Evolutionary conservation across 192 early-diverging fungal genomes (phyloP).

Genomic region (Helicostylum pulchrum): DNA sequence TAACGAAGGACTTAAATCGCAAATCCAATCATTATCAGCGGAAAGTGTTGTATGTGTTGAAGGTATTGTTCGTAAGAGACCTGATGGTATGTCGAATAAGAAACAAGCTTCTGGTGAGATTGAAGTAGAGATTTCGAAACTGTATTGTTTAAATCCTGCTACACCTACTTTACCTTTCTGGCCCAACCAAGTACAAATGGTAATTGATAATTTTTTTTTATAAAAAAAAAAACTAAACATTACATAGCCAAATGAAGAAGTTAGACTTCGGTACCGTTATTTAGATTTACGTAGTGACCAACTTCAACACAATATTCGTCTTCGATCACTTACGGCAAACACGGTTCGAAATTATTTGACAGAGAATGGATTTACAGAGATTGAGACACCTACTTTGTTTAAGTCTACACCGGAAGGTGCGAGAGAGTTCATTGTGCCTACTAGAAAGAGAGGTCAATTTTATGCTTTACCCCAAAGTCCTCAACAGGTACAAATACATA

Average conservation of each 20-base stretch:
- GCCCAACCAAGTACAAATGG: slow-evolving; percentile 48
- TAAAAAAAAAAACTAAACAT: not conserved
- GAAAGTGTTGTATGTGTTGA: slow-evolving; percentile 73
- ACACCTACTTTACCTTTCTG: slow-evolving; percentile 58
- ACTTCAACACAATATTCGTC: slow-evolving; percentile 73
- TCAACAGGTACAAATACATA: slow-evolving; percentile 58
- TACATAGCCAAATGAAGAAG: slow-evolving; percentile 71
- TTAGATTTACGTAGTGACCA: slow-evolving; percentile 76
- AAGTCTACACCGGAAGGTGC: slow-evolving; percentile 93
- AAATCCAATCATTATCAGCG: slow-evolving; percentile 51
- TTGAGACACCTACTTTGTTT: slow-evolving; percentile 91
- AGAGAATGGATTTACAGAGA: slow-evolving; percentile 73
- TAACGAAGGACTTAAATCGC: slow-evolving; percentile 20
- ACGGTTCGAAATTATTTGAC: slow-evolving; percentile 68
- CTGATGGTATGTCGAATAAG: slow-evolving; percentile 43
- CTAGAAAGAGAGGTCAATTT: slow-evolving; percentile 65
- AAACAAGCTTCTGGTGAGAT: slow-evolving; percentile 58
- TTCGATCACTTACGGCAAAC: slow-evolving; percentile 63
- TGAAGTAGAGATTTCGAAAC: slow-evolving; percentile 60
- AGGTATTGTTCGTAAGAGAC: slow-evolving; percentile 62
- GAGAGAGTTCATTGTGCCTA: slow-evolving; percentile 92
- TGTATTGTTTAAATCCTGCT: slow-evolving; percentile 70
- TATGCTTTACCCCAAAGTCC: slow-evolving; percentile 91
- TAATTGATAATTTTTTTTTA: slow-evolving; percentile 21
- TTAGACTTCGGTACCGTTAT: slow-evolving; percentile 70